phyloP scores from a whole-genome alignment of 73 alveolate species.

The Paraurostyla sp. region DNA sequence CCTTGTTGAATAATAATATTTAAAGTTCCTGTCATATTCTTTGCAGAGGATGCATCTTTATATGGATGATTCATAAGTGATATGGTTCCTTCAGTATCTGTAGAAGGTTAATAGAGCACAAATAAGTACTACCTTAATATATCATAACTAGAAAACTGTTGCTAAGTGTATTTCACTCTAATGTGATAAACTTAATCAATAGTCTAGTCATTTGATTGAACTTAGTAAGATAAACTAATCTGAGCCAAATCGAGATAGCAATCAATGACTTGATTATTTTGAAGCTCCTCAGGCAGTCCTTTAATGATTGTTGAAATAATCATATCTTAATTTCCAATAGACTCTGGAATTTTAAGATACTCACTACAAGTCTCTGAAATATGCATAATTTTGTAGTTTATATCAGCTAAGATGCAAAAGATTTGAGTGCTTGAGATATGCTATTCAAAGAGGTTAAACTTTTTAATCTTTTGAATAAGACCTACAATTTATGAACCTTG shows the following conservation, averaged over 20 bases:
- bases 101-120: neutral
- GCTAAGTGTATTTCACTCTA: too few relatives aligned
- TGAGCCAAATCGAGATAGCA: neutral
- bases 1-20: too few relatives aligned
- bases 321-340: neutral
- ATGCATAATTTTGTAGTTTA: neutral
- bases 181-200: too few relatives aligned
- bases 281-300: neutral
- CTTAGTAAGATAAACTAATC: too few relatives aligned
- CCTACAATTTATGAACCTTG: neutral
- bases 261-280: neutral
- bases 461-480: neutral
- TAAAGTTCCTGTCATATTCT: too few relatives aligned
- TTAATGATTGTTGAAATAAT: neutral
- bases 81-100: neutral
- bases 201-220: too few relatives aligned
- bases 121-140: neutral
- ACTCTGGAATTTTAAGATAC: neutral
- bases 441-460: neutral
- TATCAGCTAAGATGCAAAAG: slow-evolving; percentile 19
- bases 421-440: neutral
- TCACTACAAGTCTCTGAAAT: neutral
- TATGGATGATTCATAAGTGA: neutral
- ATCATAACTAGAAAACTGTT: neutral
- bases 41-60: too few relatives aligned